These are phyloP conservation scores for Syncephalis fuscata DNA, from an alignment of 371 early-diverging fungal genomes.

Conservation along the genomic window DNA sequence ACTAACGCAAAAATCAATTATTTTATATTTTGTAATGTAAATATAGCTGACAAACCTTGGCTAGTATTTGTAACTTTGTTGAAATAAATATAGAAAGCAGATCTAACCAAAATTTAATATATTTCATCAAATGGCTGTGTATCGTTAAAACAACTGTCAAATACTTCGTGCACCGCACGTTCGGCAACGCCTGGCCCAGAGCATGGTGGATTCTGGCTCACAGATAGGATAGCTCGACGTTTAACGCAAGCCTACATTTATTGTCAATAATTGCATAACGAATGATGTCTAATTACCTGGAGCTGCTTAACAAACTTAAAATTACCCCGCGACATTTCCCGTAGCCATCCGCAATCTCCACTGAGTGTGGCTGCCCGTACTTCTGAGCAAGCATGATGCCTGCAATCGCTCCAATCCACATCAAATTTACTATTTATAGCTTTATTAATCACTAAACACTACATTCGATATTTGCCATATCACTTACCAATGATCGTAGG, in stretches of 20 bases:
- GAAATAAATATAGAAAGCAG: too few species aligned
- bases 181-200: constrained; percentile 51
- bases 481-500: constrained; percentile 59
- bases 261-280: neutral
- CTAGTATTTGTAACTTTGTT: too few species aligned
- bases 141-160: constrained; percentile 80
- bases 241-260: constrained; percentile 52
- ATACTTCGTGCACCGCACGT: constrained; percentile 73
- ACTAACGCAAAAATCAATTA: too few species aligned
- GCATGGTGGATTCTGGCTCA: constrained; percentile 58
- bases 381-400: constrained; percentile 87
- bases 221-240: constrained; percentile 69
- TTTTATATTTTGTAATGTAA: too few species aligned
- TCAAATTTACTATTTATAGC: constrained; percentile 51
- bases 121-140: constrained; percentile 85
- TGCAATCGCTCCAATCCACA: constrained; percentile 65
- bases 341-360: constrained; percentile 79
- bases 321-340: constrained; percentile 69
- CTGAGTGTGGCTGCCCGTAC: constrained; percentile 81
- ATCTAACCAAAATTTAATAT: neutral
- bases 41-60: too few species aligned
- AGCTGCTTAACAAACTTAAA: constrained; percentile 76
- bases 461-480: too few species aligned
- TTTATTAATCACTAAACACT: too few species aligned
- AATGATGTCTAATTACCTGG: constrained; percentile 24